Conservation (phyloP, 2,329 filamentous ascomycete genomes). For the Neoscytalidium dimidiatum region DNA sequence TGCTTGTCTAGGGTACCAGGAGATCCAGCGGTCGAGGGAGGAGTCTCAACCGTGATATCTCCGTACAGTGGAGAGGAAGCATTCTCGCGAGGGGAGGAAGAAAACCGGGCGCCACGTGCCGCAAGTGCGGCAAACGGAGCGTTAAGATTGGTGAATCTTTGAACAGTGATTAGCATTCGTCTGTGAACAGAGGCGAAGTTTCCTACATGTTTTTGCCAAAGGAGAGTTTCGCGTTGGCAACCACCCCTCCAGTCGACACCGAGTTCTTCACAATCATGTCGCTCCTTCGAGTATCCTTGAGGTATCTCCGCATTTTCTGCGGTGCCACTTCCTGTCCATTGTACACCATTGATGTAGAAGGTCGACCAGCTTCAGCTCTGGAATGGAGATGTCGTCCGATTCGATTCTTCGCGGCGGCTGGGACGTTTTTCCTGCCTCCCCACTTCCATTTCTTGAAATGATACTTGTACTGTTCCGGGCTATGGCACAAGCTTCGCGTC, state of each 20-base stretch:
- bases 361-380: constrained; percentile 24
- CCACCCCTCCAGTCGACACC: background rate
- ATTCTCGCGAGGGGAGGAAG: constrained; percentile 22
- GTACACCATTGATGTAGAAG: constrained; percentile 23
- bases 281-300: constrained; percentile 24
- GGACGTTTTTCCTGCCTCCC: constrained; percentile 31
- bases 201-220: constrained; percentile 26
- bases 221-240: constrained; percentile 18
- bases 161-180: background rate
- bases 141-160: background rate
- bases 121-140: background rate
- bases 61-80: constrained; percentile 27
- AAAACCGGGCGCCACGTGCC: background rate
- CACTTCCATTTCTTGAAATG: constrained; percentile 35
- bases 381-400: constrained; percentile 24
- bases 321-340: constrained; percentile 30
- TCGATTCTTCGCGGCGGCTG: constrained; percentile 26
- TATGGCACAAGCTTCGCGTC: constrained; percentile 20
- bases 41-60: constrained; percentile 27
- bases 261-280: constrained; percentile 16
- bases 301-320: constrained; percentile 29
- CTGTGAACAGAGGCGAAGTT: background rate
- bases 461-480: constrained; percentile 36
- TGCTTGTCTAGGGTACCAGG: constrained; percentile 23
- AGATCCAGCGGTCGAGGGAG: constrained; percentile 19